Evolutionary conservation across 2,329 filamentous ascomycete species (phyloP).

Genomic region (Dactylellina parvicollis): DNA sequence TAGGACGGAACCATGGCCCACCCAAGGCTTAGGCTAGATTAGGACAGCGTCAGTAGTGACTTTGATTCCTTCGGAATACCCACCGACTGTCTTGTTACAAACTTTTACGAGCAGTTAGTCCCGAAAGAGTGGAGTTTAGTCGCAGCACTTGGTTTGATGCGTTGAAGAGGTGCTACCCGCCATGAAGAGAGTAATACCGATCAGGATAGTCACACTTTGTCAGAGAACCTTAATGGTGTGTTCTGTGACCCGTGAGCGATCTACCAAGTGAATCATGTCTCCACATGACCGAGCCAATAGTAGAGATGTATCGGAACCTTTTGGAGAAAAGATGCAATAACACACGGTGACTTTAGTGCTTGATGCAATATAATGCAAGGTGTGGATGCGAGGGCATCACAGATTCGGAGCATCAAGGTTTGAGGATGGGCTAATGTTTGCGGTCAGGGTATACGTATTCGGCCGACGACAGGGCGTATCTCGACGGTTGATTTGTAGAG

Average conservation of each 20-base stretch:
- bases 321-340: constrained; percentile 17
- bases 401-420: constrained; percentile 11
- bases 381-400: constrained; percentile 9
- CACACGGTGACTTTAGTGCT: constrained; percentile 14
- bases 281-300: constrained; percentile 3
- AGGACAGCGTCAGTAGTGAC: not conserved
- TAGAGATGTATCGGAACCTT: constrained; percentile 7
- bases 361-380: constrained; percentile 28
- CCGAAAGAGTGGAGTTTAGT: not conserved
- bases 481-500: constrained; percentile 22
- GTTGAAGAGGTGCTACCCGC: constrained; percentile 9
- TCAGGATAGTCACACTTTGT: constrained; percentile 14
- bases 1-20: not conserved
- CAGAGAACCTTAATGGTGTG: constrained; percentile 8
- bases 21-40: not conserved
- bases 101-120: not conserved
- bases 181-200: constrained; percentile 12
- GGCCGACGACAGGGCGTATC: not conserved
- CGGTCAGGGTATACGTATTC: not conserved
- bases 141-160: not conserved
- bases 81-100: not conserved
- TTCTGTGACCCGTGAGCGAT: constrained; percentile 8
- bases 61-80: not conserved
- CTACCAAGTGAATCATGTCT: constrained; percentile 15
- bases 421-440: not conserved